These are phyloP conservation scores for Diaporthe ilicicola DNA, from an alignment of 2,329 filamentous ascomycete species.

Conservation along the genomic window DNA sequence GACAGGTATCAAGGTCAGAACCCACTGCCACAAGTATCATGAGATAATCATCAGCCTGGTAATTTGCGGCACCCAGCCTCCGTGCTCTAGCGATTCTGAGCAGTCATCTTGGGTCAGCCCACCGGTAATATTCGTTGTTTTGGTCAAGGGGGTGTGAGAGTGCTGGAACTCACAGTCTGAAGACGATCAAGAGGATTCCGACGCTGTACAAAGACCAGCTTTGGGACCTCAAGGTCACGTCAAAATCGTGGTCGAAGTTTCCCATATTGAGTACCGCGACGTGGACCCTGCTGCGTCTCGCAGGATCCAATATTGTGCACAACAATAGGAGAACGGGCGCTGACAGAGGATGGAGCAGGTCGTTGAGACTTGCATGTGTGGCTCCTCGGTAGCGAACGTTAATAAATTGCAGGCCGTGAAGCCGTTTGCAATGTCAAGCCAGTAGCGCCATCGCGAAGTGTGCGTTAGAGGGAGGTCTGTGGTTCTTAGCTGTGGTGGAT, in stretches of 20 bases:
- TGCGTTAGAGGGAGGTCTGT: neutral
- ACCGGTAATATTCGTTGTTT: too few species aligned
- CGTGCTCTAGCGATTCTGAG: conserved; percentile 6
- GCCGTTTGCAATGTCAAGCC: conserved; percentile 1
- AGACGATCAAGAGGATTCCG: conserved; percentile 8
- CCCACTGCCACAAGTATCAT: conserved; percentile 3
- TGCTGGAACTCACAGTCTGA: neutral
- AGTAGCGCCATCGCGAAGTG: neutral
- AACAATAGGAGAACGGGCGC: neutral
- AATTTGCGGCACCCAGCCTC: neutral
- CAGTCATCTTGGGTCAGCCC: neutral
- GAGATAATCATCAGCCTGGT: conserved; percentile 19
- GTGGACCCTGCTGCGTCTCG: neutral
- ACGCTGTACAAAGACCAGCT: conserved; percentile 26
- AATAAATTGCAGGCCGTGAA: neutral
- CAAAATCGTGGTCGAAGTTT: conserved; percentile 14
- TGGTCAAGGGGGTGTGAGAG: neutral
- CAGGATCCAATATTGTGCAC: neutral
- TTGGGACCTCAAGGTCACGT: conserved; percentile 5
- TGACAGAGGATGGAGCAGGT: neutral
- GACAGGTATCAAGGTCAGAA: neutral
- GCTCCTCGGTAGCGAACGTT: neutral
- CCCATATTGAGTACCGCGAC: conserved; percentile 6
- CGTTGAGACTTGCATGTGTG: neutral
- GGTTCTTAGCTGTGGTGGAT: neutral